Base-by-base conservation (phyloP, 768 basidiomycete genomes). In the Saitozyma sp. region DNA sequence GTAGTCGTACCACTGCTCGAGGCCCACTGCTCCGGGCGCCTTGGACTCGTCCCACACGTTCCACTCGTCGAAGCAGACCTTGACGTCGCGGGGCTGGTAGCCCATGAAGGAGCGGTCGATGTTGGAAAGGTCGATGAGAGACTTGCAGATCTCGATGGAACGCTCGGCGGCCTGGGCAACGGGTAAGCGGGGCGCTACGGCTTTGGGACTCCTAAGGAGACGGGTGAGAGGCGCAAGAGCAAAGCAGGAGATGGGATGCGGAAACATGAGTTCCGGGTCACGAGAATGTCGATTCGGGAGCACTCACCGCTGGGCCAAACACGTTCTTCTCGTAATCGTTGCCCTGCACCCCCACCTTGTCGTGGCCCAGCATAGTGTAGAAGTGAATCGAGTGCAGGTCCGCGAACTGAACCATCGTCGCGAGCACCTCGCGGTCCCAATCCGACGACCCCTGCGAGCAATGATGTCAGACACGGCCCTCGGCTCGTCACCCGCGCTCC, bases 1-100 rank as follows among this genome's bases (percentile, higher is more conserved):
- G 17, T 84, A 78, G 63, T 85, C 84, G 64, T 85, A 86, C 55
- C 81, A 81, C 72, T 85, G 84, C 65, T 85, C 85, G 1, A 84
- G 82, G 3, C 84, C 85, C 41, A 81, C 81, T 57, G 83, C 81
- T 7, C 83, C 84, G 29, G 83, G 82, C 0, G 84, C 84, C 80
- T 75, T 73, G 56, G 64, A 59, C 53, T 75, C 75, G 52, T 78
- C 77, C 77, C 77, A 78, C 72, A 78, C 51, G 17, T 64, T 56
- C 57, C 51, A 64, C 54, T 84, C 83, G 50, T 85, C 84, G 56
- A 84, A 85, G 54, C 72, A 73, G 52, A 78, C 74, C 69, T 74
- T 77, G 61, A 77, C 55, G 4, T 65, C 54, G 56, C 66, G 29
- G 29, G 29, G 29, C 29, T 29, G 29, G 29, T 29, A 29, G 29